These are phyloP conservation scores for Gracilaria domingensis DNA, from an alignment of 23 red algal species.

Conservation along the genomic window DNA sequence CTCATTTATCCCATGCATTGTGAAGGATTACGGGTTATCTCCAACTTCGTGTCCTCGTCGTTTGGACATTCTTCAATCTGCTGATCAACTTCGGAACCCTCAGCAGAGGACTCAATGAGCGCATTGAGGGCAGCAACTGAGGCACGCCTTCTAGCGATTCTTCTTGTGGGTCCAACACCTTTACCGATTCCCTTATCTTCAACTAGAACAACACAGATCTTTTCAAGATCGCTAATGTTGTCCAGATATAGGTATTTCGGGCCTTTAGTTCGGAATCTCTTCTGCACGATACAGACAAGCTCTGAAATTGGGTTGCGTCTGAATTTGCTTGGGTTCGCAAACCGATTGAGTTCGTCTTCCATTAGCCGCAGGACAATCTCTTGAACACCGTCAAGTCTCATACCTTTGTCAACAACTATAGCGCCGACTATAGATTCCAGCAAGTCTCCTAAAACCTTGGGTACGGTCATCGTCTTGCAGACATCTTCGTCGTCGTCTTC, in stretches of 20 bases:
- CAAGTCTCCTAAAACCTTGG: slow-evolving; percentile 78
- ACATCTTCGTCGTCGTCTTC: slow-evolving; percentile 60
- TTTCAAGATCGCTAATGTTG: slow-evolving; percentile 6
- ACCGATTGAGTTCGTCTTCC: slow-evolving; percentile 49
- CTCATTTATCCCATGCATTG: background rate
- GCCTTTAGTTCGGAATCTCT: slow-evolving; percentile 11
- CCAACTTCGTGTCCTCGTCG: background rate
- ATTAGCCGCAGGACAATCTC: slow-evolving; percentile 53
- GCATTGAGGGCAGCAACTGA: slow-evolving; percentile 11
- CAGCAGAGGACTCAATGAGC: background rate
- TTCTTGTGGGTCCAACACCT: slow-evolving; percentile 43
- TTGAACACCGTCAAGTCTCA: slow-evolving; percentile 62
- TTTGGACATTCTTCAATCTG: background rate
- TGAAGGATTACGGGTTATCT: background rate
- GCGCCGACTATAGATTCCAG: slow-evolving; percentile 74
- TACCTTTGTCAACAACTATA: slow-evolving; percentile 67
- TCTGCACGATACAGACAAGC: slow-evolving; percentile 48
- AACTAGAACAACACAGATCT: slow-evolving; percentile 45
- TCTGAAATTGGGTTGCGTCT: slow-evolving; percentile 63
- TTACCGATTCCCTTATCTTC: slow-evolving; percentile 12
- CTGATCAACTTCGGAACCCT: background rate
- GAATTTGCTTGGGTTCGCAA: slow-evolving; percentile 57
- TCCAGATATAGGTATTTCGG: slow-evolving; percentile 49
- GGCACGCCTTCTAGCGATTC: slow-evolving; percentile 44
- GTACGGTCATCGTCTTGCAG: slow-evolving; percentile 63